Evolutionary conservation across 2,329 filamentous ascomycete genomes (phyloP).

Genomic region (Paraphoma chrysanthemicola): DNA sequence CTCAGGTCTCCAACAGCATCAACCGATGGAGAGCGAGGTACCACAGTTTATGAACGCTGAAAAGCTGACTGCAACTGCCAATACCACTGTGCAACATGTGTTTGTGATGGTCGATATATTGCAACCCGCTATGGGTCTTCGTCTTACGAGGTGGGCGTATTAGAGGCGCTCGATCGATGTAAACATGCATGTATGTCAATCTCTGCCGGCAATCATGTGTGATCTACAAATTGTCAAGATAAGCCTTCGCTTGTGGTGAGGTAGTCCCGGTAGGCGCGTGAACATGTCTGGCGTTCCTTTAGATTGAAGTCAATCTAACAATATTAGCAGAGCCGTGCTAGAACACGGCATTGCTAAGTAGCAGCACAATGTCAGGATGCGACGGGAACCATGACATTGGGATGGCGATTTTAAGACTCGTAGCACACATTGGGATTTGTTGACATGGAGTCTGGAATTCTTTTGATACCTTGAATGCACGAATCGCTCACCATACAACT

Average conservation of each 20-base stretch:
- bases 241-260: slow-evolving; percentile 1
- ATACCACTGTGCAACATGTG: too few species aligned
- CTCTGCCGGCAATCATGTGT: slow-evolving; percentile 9
- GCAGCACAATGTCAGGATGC: background rate
- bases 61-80: too few species aligned
- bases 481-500: too few species aligned
- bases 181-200: background rate
- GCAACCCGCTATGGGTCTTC: background rate
- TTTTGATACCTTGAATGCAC: too few species aligned
- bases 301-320: slow-evolving; percentile 4
- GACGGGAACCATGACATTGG: too few species aligned
- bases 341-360: background rate
- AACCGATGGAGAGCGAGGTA: too few species aligned
- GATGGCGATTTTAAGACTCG: too few species aligned
- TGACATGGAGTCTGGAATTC: too few species aligned
- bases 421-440: too few species aligned
- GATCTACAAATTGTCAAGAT: slow-evolving; percentile 2
- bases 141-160: background rate
- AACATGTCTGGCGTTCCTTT: background rate
- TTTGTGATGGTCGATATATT: too few species aligned
- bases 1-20: background rate
- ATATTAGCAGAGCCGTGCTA: slow-evolving; percentile 6
- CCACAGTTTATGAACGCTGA: too few species aligned
- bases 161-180: slow-evolving; percentile 1
- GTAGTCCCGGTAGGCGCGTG: background rate